phyloP scores from a whole-genome alignment of 2,329 filamentous ascomycete species.

The Fusarium sp. region DNA sequence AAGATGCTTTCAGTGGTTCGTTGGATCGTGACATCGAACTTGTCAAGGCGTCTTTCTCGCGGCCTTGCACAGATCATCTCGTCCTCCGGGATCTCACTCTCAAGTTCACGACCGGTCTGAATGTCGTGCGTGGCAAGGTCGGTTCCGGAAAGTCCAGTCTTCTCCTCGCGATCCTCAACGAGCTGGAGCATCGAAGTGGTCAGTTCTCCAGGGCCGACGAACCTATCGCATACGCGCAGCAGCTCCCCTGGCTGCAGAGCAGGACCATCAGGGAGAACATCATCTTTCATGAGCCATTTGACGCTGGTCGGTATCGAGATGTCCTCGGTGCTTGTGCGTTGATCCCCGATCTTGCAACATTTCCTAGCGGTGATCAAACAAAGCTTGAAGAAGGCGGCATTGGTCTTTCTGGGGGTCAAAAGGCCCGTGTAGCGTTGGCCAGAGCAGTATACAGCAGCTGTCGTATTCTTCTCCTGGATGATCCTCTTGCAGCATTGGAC shows the following conservation, averaged over 20 bases:
- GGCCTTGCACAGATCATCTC: slow-evolving; percentile 72
- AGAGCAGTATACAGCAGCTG: slow-evolving; percentile 68
- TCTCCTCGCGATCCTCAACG: slow-evolving; percentile 66
- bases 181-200: slow-evolving; percentile 71
- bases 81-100: slow-evolving; percentile 60
- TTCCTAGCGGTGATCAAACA: slow-evolving; percentile 66
- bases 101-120: slow-evolving; percentile 60
- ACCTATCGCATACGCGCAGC: slow-evolving; percentile 64
- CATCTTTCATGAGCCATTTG: slow-evolving; percentile 66
- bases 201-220: slow-evolving; percentile 57
- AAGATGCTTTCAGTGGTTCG: slow-evolving; percentile 51
- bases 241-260: slow-evolving; percentile 72
- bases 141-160: slow-evolving; percentile 70
- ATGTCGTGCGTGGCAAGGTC: slow-evolving; percentile 66
- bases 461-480: slow-evolving; percentile 67
- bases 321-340: slow-evolving; percentile 70
- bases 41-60: slow-evolving; percentile 75
- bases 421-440: slow-evolving; percentile 69
- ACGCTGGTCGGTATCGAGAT: slow-evolving; percentile 63
- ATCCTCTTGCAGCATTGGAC: slow-evolving; percentile 70
- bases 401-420: slow-evolving; percentile 70
- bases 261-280: slow-evolving; percentile 73
- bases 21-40: slow-evolving; percentile 59
- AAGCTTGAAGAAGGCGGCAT: slow-evolving; percentile 70
- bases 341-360: slow-evolving; percentile 62